Conservation (phyloP, 2,329 filamentous ascomycete species). For the Neonectria magnoliae region DNA sequence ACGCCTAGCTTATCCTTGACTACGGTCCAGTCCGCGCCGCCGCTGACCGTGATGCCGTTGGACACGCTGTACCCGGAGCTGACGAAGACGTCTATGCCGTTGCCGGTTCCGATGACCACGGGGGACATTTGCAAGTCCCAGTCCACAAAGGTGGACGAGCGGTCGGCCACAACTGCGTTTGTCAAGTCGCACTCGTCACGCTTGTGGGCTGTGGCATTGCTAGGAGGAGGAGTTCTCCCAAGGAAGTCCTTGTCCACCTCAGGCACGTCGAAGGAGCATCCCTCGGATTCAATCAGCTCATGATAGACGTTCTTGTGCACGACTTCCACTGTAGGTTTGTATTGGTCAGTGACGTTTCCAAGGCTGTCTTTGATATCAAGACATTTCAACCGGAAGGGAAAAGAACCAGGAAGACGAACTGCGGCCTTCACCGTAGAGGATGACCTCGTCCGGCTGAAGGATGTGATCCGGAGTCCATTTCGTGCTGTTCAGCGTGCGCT, state of each 20-base stretch:
- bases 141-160: slow-evolving; percentile 18
- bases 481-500: slow-evolving; percentile 23
- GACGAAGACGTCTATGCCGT: slow-evolving; percentile 25
- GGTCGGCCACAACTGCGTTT: slow-evolving; percentile 15
- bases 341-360: neutral
- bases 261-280: neutral
- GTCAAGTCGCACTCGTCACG: slow-evolving; percentile 1
- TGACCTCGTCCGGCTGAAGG: slow-evolving; percentile 25
- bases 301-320: slow-evolving; percentile 3
- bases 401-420: neutral
- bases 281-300: neutral
- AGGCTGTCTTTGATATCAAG: neutral
- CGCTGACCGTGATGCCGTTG: slow-evolving; percentile 20
- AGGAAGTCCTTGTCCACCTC: neutral
- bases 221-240: neutral
- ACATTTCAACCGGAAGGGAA: neutral
- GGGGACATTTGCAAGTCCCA: slow-evolving; percentile 28
- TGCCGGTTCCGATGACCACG: slow-evolving; percentile 12
- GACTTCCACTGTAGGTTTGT: slow-evolving; percentile 1
- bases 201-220: neutral
- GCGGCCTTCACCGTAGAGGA: slow-evolving; percentile 21
- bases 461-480: slow-evolving; percentile 23
- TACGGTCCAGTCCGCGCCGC: slow-evolving; percentile 6
- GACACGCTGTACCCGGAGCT: slow-evolving; percentile 15
- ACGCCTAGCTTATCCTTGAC: slow-evolving; percentile 16